Conservation (phyloP, 495 filamentous ascomycete species). For the Penicillium lagena region DNA sequence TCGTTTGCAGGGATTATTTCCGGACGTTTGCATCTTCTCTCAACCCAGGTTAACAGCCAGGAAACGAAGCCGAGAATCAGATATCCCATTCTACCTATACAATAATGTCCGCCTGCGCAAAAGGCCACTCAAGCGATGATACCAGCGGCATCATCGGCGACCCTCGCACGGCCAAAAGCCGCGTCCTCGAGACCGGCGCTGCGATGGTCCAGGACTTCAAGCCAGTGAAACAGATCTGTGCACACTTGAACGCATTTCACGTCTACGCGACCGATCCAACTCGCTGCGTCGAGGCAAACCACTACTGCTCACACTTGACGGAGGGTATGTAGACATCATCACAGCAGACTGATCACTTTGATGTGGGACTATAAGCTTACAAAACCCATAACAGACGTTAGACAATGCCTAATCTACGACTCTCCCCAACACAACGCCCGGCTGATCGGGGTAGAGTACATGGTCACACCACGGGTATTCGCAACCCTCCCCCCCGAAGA, state of each 20-base stretch:
- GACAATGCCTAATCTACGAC: conserved; percentile 88
- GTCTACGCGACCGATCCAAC: conserved; percentile 64
- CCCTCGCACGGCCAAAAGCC: conserved; percentile 47
- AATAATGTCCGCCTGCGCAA: conserved; percentile 6
- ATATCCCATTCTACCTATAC: neutral
- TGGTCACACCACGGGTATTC: conserved; percentile 72
- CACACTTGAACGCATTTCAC: conserved; percentile 82
- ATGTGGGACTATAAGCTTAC: neutral
- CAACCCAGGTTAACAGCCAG: too few species aligned
- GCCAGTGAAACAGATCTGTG: conserved; percentile 73
- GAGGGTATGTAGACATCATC: conserved; percentile 35
- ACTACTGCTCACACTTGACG: conserved; percentile 79
- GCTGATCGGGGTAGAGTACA: conserved; percentile 86
- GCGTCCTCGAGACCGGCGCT: conserved; percentile 61
- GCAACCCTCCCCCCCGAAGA: conserved; percentile 57
- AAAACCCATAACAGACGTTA: conserved; percentile 40
- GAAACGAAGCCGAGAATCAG: neutral
- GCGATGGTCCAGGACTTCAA: conserved; percentile 58
- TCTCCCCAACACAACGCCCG: conserved; percentile 55
- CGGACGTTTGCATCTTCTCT: too few species aligned
- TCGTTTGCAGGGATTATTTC: too few species aligned
- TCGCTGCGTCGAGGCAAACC: conserved; percentile 69
- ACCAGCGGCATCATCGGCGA: conserved; percentile 41
- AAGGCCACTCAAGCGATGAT: conserved; percentile 1
- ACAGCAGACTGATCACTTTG: too few species aligned